Conservation (phyloP, 2,329 filamentous ascomycete species). For the Fusarium avenaceum region DNA sequence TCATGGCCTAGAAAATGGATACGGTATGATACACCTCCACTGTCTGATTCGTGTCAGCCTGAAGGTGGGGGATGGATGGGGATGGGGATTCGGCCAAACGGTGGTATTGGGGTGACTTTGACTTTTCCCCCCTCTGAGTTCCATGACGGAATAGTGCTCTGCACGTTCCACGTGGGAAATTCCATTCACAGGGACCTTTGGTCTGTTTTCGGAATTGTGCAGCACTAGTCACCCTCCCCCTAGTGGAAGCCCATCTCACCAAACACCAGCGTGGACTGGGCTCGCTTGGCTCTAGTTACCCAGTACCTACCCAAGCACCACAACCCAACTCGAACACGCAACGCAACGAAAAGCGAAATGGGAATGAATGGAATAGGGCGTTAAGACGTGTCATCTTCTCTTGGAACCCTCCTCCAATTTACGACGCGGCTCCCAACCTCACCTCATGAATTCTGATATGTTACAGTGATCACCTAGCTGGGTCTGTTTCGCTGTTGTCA, state of each 20-base stretch:
- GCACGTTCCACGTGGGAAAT: slow-evolving; percentile 53
- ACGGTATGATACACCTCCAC: slow-evolving; percentile 3
- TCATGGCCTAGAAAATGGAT: slow-evolving; percentile 7
- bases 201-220: slow-evolving; percentile 48
- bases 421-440: slow-evolving; percentile 25
- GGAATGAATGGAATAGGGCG: neutral
- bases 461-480: slow-evolving; percentile 25
- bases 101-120: slow-evolving; percentile 43
- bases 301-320: slow-evolving; percentile 9
- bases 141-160: slow-evolving; percentile 47
- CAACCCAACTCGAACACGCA: slow-evolving; percentile 15
- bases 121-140: slow-evolving; percentile 39
- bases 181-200: slow-evolving; percentile 39
- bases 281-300: slow-evolving; percentile 31
- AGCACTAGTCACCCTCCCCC: slow-evolving; percentile 43
- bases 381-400: slow-evolving; percentile 28
- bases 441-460: slow-evolving; percentile 22
- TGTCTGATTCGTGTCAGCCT: slow-evolving; percentile 33
- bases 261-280: slow-evolving; percentile 14
- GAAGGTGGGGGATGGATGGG: slow-evolving; percentile 22
- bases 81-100: slow-evolving; percentile 36
- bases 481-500: slow-evolving; percentile 19
- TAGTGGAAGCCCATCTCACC: slow-evolving; percentile 23
- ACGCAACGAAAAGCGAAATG: slow-evolving; percentile 16
- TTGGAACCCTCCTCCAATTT: slow-evolving; percentile 37